Evolutionary conservation across 352 stramenopile species (phyloP), one percentile per base, ranked within the genome.

Genomic region (Thalassiosira pacifica): DNA sequence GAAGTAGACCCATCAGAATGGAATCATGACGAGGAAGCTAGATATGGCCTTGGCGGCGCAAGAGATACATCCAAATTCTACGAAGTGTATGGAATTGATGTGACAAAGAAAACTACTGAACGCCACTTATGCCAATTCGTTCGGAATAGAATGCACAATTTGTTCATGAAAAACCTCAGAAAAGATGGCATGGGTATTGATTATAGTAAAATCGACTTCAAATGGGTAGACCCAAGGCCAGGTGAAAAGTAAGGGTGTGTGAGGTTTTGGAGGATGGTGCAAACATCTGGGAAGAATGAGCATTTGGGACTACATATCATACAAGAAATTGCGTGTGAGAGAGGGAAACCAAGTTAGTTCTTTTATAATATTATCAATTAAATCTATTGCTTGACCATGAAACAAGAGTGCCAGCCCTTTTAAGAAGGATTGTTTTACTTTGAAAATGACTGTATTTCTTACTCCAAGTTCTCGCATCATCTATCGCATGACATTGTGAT

Each of bases 81-180:
- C 53, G 73, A 93, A 27, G 81, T 87, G 4, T 95, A 94, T 88
- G 93, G 93, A 18, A 95, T 96, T 77, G 82, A 96, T 73, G 89
- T 95, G 2, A 61, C 78, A 0, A 82, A 90, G 10, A 93, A 95
- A 79, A 90, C 34, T 22, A 88, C 83, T 0, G 77, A 95, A 72
- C 65, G 85, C 16, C 86, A 95, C 69, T 68, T 96, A 4, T 96
- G 93, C 68, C 31, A 74, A 27, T 95, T 95, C 78, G 91, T 96
- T n/a, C 88, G 70, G 3, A 82, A 89, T 42, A 82, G 79, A 32
- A 93, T 94, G 88, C 91, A 94, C 55, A 85, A 90, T 1, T 32
- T 87, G 61, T 94, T 94, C 64, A 87, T 63, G 13, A 48, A 79
- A 31, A 81, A 76, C 31, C 45, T 95, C 18, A 32, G 88, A 64